These are phyloP conservation scores for Pontederia crassipes DNA, from an alignment of 176 grass and related monocot genomes.

Conservation along the genomic window DNA sequence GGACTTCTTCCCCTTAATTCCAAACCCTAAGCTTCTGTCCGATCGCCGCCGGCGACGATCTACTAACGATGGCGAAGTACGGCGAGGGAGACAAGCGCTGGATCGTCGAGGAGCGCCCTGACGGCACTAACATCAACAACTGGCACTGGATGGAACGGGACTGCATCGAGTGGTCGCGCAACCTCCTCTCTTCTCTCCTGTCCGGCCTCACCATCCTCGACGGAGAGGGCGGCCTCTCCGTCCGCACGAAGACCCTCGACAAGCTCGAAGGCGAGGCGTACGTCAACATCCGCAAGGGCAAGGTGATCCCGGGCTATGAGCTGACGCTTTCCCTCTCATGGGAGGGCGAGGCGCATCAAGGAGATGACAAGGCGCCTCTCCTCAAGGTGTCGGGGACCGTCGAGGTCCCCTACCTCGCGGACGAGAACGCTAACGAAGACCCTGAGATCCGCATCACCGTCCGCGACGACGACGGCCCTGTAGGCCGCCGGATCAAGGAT, in stretches of 20 bases:
- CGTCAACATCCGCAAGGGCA: conserved; percentile 96
- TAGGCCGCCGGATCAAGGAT: conserved; percentile 79
- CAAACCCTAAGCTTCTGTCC: background rate
- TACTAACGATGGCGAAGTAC: conserved; percentile 54
- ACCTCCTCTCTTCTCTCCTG: conserved; percentile 53
- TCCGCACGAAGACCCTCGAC: conserved; percentile 63
- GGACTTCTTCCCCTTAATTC: background rate
- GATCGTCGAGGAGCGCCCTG: conserved; percentile 91
- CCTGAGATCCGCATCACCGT: conserved; percentile 67
- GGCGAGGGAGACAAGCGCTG: conserved; percentile 95
- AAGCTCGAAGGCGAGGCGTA: conserved; percentile 95
- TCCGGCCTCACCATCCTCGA: conserved; percentile 58
- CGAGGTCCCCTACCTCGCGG: conserved; percentile 86
- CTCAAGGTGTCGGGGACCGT: conserved; percentile 53
- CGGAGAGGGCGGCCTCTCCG: conserved; percentile 60
- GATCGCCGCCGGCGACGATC: no score
- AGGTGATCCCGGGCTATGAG: conserved; percentile 91
- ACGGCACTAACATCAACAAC: conserved; percentile 96
- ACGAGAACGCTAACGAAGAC: conserved; percentile 94
- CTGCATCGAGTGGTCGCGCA: conserved; percentile 88
- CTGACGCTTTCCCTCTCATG: conserved; percentile 69
- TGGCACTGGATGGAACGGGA: conserved; percentile 98
- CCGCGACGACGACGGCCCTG: conserved; percentile 57
- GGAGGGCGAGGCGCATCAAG: conserved; percentile 60
- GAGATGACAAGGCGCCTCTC: background rate